Base-by-base conservation (phyloP, 129 eudicot species). In the Tanacetum coccineum region DNA sequence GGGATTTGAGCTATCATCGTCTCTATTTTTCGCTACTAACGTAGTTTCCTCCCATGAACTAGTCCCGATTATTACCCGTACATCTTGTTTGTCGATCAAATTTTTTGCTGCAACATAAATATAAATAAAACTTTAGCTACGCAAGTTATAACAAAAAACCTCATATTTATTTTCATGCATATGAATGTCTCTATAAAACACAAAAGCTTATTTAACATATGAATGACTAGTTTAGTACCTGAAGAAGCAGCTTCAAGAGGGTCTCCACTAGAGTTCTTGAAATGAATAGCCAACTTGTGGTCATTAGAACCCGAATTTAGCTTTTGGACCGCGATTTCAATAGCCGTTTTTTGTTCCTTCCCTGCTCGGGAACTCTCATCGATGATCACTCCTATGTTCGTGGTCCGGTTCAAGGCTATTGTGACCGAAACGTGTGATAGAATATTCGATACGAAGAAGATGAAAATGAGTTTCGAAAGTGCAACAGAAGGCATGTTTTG, bases 291-390 rank as follows among this genome's bases (percentile, higher is more conserved):
- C 13, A 85, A 58, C 46, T 73, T 76, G 53, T 61, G 75, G 36
- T 69, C 22, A 14, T 44, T 62, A 4, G 75, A 57, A 12, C 46
- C 67, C 1, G 40, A 72, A 62, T 78, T 79, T 36, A 74, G 71
- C 52, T 78, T 80, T 44, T 49, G 45, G 18, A 72, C 84, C 3
- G 88, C 95, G 2, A 87, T 68, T 69, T 68, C 71, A 36, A 84
- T 77, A 10, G 87, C 82, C 3, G 73, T 74, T 69, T 76, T 76
- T 55, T 76, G 81, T 61, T 84, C 90, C 49, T 82, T 87, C 8
- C 91, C 91, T 20, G 78, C 67, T 13, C 86, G 85, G 39, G 80
- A 70, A 36, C 28, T 47, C 26, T 54, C 76, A 36, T 83, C 57
- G 42, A 86, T 68, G 65, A 86, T 73, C 48, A 65, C 93, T 48